phyloP scores from a whole-genome alignment of 129 eudicot species.

The Saposhnikovia divaricata region DNA sequence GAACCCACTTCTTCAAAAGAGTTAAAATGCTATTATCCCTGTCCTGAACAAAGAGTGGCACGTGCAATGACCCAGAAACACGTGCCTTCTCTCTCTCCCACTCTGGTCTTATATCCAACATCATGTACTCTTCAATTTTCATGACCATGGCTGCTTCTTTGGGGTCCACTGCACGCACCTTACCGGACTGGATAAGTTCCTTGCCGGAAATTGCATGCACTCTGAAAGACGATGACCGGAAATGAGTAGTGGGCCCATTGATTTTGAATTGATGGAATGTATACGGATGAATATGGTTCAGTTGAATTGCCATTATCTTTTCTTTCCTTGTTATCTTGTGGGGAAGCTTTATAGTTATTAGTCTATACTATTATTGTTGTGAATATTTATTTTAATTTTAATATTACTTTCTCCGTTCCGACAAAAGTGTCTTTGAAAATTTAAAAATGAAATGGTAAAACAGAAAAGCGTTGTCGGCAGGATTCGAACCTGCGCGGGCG shows the following conservation, averaged over 20 bases:
- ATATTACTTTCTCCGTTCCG: too few relatives aligned
- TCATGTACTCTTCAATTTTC: constrained; percentile 39
- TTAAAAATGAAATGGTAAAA: too few relatives aligned
- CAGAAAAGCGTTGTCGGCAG: background rate
- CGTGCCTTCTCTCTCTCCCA: constrained; percentile 92
- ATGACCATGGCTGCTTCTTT: constrained; percentile 61
- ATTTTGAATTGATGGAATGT: constrained; percentile 18
- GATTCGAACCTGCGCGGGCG: constrained; percentile 97
- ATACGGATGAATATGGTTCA: constrained; percentile 36
- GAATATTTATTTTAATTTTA: too few relatives aligned
- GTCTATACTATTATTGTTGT: too few relatives aligned
- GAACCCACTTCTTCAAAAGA: constrained; percentile 88
- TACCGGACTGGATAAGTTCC: constrained; percentile 77
- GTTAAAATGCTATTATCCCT: constrained; percentile 61
- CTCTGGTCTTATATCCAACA: constrained; percentile 77
- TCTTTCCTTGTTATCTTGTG: background rate
- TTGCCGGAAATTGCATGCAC: constrained; percentile 39
- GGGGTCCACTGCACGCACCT: constrained; percentile 54
- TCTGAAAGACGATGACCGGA: constrained; percentile 17
- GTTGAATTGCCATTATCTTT: constrained; percentile 45
- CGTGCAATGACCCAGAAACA: constrained; percentile 75
- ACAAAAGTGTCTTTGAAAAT: too few relatives aligned
- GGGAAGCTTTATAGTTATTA: too few relatives aligned
- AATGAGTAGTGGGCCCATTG: constrained; percentile 12
- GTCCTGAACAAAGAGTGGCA: constrained; percentile 77